Evolutionary conservation across 139 green algal species (phyloP).

Genomic region (Tetradesmus obliquus): DNA sequence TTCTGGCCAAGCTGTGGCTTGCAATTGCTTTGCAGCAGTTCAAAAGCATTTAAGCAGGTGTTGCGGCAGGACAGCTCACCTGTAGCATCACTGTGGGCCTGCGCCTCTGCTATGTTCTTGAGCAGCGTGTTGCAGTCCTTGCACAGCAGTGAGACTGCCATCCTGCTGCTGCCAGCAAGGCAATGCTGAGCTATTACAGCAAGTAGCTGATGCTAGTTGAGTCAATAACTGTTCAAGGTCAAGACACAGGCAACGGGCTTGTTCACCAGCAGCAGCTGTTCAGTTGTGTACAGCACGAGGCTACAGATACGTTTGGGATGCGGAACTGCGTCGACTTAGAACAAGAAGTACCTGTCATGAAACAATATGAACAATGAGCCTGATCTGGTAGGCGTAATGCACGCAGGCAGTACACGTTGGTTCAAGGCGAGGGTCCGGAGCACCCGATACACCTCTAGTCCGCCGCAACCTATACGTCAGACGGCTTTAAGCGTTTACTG

Average conservation of each 20-base stretch:
- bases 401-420: not conserved
- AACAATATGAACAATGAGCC: not conserved
- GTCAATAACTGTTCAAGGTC: not conserved
- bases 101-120: conserved; percentile 75
- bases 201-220: not conserved
- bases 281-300: not conserved
- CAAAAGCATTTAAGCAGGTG: not conserved
- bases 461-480: not conserved
- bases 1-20: not conserved
- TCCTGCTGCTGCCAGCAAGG: conserved; percentile 16
- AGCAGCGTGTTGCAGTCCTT: conserved; percentile 65
- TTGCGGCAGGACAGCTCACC: not conserved
- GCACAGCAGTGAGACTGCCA: conserved; percentile 42
- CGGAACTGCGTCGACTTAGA: not conserved
- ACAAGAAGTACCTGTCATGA: not conserved
- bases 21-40: not conserved
- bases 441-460: not conserved
- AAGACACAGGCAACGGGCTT: not conserved
- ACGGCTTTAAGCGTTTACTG: not conserved
- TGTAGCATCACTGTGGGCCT: conserved; percentile 76
- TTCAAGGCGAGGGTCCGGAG: not conserved
- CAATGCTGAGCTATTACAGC: not conserved
- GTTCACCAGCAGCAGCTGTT: not conserved
- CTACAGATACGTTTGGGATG: not conserved
- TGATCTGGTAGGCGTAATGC: not conserved